Percentiles rank a stretch among this genome's conserved stretches.
These are phyloP conservation scores for Daldinia sp. DNA, from an alignment of 2,329 filamentous ascomycete genomes.

Conservation along the genomic window DNA sequence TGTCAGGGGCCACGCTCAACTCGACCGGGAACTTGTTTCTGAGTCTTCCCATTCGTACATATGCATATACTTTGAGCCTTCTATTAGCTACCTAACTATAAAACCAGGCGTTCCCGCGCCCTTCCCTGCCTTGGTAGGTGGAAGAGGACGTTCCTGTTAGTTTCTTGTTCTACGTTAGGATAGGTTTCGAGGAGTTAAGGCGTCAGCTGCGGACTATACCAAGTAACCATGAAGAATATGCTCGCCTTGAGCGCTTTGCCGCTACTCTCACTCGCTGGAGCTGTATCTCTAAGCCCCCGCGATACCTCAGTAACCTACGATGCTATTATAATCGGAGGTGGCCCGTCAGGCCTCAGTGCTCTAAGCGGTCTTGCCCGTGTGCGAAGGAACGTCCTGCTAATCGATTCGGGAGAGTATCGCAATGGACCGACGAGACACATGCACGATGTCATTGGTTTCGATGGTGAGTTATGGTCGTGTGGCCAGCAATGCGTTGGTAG, in stretches of 20 bases:
- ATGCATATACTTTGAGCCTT: slow-evolving; percentile 5
- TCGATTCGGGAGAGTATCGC: slow-evolving; percentile 67
- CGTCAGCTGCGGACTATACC: slow-evolving; percentile 1
- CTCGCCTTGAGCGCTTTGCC: slow-evolving; percentile 23
- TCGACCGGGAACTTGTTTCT: slow-evolving; percentile 14
- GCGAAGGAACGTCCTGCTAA: slow-evolving; percentile 60
- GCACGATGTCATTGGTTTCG: slow-evolving; percentile 68
- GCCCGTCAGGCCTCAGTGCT: slow-evolving; percentile 62
- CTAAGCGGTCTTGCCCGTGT: slow-evolving; percentile 67
- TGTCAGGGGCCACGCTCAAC: slow-evolving; percentile 20
- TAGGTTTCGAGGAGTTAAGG: slow-evolving; percentile 16
- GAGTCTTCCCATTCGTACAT: not conserved
- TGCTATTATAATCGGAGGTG: slow-evolving; percentile 65
- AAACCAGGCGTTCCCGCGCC: slow-evolving; percentile 6
- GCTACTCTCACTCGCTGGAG: slow-evolving; percentile 28
- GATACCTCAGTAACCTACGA: slow-evolving; percentile 52
- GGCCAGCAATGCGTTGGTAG: not conserved
- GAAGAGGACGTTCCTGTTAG: not conserved
- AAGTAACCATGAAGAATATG: slow-evolving; percentile 31
- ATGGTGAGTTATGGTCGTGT: slow-evolving; percentile 53
- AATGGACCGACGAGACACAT: slow-evolving; percentile 65
- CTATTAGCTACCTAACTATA: slow-evolving; percentile 11
- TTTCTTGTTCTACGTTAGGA: not conserved
- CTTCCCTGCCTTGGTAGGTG: not conserved
- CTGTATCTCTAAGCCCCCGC: slow-evolving; percentile 13